Evolutionary conservation across 768 basidiomycete species (phyloP).

Genomic region (Rhodotorula toruloides): DNA sequence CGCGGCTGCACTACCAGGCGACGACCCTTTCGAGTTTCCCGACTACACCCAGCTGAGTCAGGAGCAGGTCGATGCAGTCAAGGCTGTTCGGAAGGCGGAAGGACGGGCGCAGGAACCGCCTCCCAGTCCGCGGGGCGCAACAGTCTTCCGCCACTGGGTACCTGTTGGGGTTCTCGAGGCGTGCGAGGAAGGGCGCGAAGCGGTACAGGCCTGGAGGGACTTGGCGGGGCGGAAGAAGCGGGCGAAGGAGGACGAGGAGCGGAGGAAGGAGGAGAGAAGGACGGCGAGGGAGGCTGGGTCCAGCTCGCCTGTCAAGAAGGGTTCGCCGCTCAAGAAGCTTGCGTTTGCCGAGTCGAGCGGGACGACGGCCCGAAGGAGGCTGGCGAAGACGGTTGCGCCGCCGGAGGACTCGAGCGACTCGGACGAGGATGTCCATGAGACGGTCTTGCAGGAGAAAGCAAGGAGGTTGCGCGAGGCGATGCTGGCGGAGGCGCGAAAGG

Average conservation of each 20-base stretch:
- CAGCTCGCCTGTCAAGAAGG: not conserved
- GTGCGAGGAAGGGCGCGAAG: not conserved
- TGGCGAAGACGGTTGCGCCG: not conserved
- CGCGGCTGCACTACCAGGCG: not conserved
- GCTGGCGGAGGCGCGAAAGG: not conserved
- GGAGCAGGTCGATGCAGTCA: not conserved
- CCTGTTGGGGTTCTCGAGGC: slow-evolving; percentile 4
- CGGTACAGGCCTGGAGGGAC: slow-evolving; percentile 4
- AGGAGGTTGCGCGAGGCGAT: not conserved
- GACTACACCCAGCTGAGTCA: not conserved
- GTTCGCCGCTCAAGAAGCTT: no score
- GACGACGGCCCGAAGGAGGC: not conserved
- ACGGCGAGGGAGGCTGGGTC: not conserved
- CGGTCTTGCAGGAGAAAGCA: not conserved
- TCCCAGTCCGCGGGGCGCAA: not conserved
- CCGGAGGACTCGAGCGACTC: not conserved
- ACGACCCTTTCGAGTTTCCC: slow-evolving; percentile 15
- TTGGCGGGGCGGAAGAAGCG: not conserved
- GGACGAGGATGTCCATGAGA: not conserved
- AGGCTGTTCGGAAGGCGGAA: not conserved
- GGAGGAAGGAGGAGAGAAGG: not conserved
- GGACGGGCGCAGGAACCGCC: not conserved
- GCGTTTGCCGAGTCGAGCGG: no score
- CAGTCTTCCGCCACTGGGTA: slow-evolving; percentile 18
- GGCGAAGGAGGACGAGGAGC: slow-evolving; percentile 11